These are phyloP conservation scores for Hypoxylon sp. DNA, from an alignment of 2,329 filamentous ascomycete genomes.

Conservation along the genomic window DNA sequence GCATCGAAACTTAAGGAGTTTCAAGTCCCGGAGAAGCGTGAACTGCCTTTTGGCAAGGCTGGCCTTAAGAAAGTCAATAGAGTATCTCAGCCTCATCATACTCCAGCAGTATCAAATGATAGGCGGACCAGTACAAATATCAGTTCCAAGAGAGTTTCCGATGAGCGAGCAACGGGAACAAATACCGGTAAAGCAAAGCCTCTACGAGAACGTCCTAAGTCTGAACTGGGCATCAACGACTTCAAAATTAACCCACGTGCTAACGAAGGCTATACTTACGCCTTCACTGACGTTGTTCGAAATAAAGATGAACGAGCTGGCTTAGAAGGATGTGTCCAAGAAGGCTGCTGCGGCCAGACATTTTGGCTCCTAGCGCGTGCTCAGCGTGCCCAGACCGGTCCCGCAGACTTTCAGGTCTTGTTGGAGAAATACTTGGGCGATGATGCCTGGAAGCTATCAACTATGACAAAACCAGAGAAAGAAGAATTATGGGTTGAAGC, in stretches of 20 bases:
- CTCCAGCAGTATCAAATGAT: conserved; percentile 17
- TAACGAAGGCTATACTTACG: conserved; percentile 79
- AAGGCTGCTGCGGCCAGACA: conserved; percentile 80
- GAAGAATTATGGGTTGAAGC: conserved; percentile 80
- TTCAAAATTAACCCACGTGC: conserved; percentile 84
- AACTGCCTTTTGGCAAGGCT: conserved; percentile 57
- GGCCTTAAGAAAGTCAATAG: conserved; percentile 29
- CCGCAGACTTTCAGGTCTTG: conserved; percentile 53
- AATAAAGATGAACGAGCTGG: conserved; percentile 76
- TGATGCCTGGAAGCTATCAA: conserved; percentile 68
- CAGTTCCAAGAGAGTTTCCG: conserved; percentile 34
- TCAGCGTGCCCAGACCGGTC: conserved; percentile 57
- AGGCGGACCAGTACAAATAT: conserved; percentile 16
- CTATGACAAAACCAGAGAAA: conserved; percentile 72
- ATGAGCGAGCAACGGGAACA: conserved; percentile 35
- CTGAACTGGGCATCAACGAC: conserved; percentile 73
- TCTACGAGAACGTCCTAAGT: conserved; percentile 70
- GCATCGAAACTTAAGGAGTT: conserved; percentile 44
- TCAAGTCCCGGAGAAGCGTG: conserved; percentile 55
- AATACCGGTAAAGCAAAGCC: conserved; percentile 53
- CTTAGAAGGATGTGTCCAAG: conserved; percentile 79
- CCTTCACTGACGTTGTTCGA: conserved; percentile 81
- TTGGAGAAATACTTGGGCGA: conserved; percentile 71
- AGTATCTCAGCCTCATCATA: conserved; percentile 18
- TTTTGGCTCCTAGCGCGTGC: conserved; percentile 75